A percentile compares a stretch with the other conserved stretches of the same genome.
phyloP scores from a whole-genome alignment of 768 basidiomycete genomes.

The Sporobolomyces roseus region DNA sequence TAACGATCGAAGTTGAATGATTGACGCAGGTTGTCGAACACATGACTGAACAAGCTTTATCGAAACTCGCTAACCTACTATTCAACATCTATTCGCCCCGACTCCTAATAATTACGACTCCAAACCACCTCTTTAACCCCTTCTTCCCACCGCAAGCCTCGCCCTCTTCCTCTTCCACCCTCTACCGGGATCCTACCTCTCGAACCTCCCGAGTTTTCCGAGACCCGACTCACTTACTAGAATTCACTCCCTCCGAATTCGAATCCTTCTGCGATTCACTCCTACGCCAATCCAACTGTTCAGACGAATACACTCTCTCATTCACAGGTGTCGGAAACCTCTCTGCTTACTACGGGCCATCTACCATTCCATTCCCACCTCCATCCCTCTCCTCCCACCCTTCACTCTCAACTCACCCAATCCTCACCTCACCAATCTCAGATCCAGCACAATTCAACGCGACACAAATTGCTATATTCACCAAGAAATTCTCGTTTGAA shows the following conservation, averaged over 20 bases:
- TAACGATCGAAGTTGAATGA: too few relatives aligned
- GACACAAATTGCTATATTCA: slow-evolving; percentile 43
- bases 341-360: slow-evolving; percentile 20
- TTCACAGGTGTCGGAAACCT: slow-evolving; percentile 39
- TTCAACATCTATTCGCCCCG: slow-evolving; percentile 72
- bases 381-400: slow-evolving; percentile 24
- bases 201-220: slow-evolving; percentile 72
- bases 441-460: slow-evolving; percentile 31
- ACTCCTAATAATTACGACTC: slow-evolving; percentile 73
- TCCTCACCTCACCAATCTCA: neutral
- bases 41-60: slow-evolving; percentile 59
- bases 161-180: slow-evolving; percentile 41
- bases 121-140: slow-evolving; percentile 57
- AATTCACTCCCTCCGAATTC: slow-evolving; percentile 79
- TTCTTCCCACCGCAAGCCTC: slow-evolving; percentile 46
- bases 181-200: slow-evolving; percentile 66
- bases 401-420: neutral
- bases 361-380: slow-evolving; percentile 29
- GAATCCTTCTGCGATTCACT: slow-evolving; percentile 56
- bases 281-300: neutral
- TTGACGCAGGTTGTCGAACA: slow-evolving; percentile 67
- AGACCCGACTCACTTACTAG: slow-evolving; percentile 80
- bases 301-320: slow-evolving; percentile 26
- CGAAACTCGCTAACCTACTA: slow-evolving; percentile 64
- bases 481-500: slow-evolving; percentile 14